Evolutionary conservation across 1,139 yeast species (phyloP).

Genomic region (Nakaseomyces glabratus): DNA sequence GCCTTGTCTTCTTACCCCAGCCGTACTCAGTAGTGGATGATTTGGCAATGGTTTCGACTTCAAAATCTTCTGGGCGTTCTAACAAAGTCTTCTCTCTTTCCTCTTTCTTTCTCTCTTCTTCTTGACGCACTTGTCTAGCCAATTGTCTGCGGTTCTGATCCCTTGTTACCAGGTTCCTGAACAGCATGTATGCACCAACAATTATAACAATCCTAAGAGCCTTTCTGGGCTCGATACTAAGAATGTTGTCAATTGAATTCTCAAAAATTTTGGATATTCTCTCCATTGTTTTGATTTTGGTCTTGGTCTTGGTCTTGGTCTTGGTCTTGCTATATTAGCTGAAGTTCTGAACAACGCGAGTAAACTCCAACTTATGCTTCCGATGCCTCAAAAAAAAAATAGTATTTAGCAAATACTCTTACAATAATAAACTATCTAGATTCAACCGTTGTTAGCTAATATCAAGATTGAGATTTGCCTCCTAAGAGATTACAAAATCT

Average conservation of each 20-base stretch:
- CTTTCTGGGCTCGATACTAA: constrained; percentile 7
- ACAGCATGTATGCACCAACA: constrained; percentile 39
- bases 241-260: constrained; percentile 2
- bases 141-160: constrained; percentile 44
- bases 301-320: too few relatives aligned
- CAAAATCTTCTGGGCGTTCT: constrained; percentile 30
- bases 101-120: constrained; percentile 31
- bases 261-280: constrained; percentile 1
- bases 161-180: constrained; percentile 37
- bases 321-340: too few relatives aligned
- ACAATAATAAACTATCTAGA: too few relatives aligned
- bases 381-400: too few relatives aligned
- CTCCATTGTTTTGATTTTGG: too few relatives aligned
- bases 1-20: constrained; percentile 71
- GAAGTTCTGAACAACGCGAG: too few relatives aligned
- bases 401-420: too few relatives aligned
- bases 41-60: constrained; percentile 29
- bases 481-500: too few relatives aligned
- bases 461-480: too few relatives aligned
- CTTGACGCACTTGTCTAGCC: constrained; percentile 42
- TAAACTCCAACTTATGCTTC: too few relatives aligned
- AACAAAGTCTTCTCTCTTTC: constrained; percentile 37
- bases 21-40: constrained; percentile 42
- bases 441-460: too few relatives aligned
- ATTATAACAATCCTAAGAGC: constrained; percentile 36